phyloP scores from a whole-genome alignment of 345 rosid species.

The Euphorbia tirucalli region DNA sequence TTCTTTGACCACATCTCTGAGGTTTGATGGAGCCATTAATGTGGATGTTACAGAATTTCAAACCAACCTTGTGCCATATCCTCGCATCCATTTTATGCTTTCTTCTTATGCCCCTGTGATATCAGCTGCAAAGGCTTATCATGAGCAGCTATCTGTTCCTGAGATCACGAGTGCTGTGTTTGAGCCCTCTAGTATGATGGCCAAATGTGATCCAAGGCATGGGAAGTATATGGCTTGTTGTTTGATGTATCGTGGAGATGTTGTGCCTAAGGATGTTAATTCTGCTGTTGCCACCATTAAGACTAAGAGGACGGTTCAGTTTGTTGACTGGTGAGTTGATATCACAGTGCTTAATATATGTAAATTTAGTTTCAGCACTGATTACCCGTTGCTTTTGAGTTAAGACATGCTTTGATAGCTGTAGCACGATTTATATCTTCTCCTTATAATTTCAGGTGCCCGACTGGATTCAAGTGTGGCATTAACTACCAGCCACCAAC shows the following conservation, averaged over 20 bases:
- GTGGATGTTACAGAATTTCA: slow-evolving; percentile 81
- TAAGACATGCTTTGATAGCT: not conserved
- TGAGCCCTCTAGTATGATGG: slow-evolving; percentile 85
- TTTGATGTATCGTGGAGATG: slow-evolving; percentile 82
- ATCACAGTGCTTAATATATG: not conserved
- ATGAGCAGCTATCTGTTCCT: slow-evolving; percentile 72
- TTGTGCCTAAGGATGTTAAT: slow-evolving; percentile 80
- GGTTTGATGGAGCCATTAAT: slow-evolving; percentile 83
- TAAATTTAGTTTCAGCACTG: not conserved
- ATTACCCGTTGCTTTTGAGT: not conserved
- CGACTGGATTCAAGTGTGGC: slow-evolving; percentile 85
- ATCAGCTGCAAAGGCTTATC: slow-evolving; percentile 78
- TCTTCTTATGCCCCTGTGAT: slow-evolving; percentile 81
- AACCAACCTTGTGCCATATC: slow-evolving; percentile 83
- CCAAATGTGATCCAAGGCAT: slow-evolving; percentile 84
- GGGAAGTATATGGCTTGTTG: slow-evolving; percentile 91
- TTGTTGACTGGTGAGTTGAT: slow-evolving; percentile 72
- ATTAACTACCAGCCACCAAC: slow-evolving; percentile 84
- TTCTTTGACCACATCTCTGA: slow-evolving; percentile 69
- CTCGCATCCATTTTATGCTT: slow-evolving; percentile 84
- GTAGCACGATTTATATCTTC: not conserved
- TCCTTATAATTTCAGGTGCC: slow-evolving; percentile 49
- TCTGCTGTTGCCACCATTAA: slow-evolving; percentile 72
- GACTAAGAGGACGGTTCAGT: slow-evolving; percentile 75
- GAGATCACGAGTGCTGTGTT: slow-evolving; percentile 78